Conservation (phyloP, 495 filamentous ascomycete species). For the Chaetomidium leptoderma region DNA sequence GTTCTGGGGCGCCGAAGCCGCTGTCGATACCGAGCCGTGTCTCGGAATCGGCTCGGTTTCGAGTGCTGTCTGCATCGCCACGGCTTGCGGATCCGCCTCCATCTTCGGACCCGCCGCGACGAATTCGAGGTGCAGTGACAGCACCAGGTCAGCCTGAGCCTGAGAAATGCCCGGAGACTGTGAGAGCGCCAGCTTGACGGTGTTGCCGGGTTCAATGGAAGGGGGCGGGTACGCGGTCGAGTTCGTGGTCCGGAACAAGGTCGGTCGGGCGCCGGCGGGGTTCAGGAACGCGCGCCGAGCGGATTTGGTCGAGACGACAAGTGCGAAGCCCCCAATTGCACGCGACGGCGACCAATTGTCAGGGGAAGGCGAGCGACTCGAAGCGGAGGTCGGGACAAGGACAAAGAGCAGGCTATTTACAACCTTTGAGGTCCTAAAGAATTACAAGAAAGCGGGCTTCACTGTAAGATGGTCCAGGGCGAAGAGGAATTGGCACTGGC, state of each 20-base stretch:
- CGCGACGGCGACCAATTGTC: neutral
- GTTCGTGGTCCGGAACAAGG: neutral
- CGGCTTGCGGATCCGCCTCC: conserved; percentile 40
- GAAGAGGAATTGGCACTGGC: neutral
- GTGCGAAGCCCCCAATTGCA: neutral
- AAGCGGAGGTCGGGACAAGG: neutral
- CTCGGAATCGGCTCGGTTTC: conserved; percentile 49
- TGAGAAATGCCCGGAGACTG: conserved; percentile 36
- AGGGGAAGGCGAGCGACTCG: neutral
- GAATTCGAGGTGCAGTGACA: conserved; percentile 32
- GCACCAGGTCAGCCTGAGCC: conserved; percentile 18
- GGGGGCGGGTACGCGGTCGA: neutral
- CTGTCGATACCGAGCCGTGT: conserved; percentile 46
- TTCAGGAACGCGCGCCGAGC: neutral
- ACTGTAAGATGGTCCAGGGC: neutral
- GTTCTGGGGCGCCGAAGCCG: conserved; percentile 33
- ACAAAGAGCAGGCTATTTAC: neutral
- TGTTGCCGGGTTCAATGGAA: neutral
- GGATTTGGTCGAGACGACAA: neutral
- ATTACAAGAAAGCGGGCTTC: neutral
- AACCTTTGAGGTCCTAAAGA: neutral
- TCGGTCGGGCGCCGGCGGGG: neutral
- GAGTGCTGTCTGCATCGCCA: conserved; percentile 34
- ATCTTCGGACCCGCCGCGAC: conserved; percentile 29
- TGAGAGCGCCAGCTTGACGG: conserved; percentile 33